Base-by-base conservation (phyloP, 306 rosid species). In the Geum urbanum region DNA sequence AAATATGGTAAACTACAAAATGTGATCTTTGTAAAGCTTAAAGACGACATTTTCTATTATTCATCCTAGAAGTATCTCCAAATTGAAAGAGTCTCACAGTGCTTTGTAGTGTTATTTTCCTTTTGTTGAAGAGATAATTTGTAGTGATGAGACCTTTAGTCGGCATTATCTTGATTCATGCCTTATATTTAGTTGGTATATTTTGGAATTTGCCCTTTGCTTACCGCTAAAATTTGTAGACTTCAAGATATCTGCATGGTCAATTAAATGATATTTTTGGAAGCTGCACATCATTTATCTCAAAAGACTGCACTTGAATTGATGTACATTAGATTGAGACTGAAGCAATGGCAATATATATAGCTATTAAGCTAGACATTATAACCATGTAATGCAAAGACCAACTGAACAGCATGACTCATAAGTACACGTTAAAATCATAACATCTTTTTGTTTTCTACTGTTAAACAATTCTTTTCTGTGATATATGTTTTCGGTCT, bases 121-220 rank as follows among this genome's bases (percentile, higher is more conserved):
- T 0, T 27, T 6, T 57, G 24, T 24, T n/a, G 39, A 57, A 6
- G 7, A 57, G 15, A 2, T 2, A 27, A 57, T 24, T 57, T 9
- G 27, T 7, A 24, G 7, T 22, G 0, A 54, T 9, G 60, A 56
- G 39, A 56, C 11, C 18, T 57, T 57, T 27, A 57, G 40, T 27
- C 11, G n/a, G 63, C 9, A 57, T 57, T 57, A 57, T 57, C 62
- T 57, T 22, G 18, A 55, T 55, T 55, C 39, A 24, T 16, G 61
- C n/a, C 61, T 56, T 56, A 27, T 27, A 27, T 27, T 27, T 1
- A 27, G 32, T 27, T 27, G 32, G 2, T 27, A 27, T 27, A 27
- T 43, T 12, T 8, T 56, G 27, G n/a, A 24, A 56, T 56, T 56
- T 56, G 16, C 32, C 32, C 32, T 27, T 27, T 27, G 32, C 32